Percentiles rank a stretch among this genome's conserved stretches.
phyloP scores from a whole-genome alignment of 1,284 basidiomycete species.

The Cryptococcus jaspeensis region DNA sequence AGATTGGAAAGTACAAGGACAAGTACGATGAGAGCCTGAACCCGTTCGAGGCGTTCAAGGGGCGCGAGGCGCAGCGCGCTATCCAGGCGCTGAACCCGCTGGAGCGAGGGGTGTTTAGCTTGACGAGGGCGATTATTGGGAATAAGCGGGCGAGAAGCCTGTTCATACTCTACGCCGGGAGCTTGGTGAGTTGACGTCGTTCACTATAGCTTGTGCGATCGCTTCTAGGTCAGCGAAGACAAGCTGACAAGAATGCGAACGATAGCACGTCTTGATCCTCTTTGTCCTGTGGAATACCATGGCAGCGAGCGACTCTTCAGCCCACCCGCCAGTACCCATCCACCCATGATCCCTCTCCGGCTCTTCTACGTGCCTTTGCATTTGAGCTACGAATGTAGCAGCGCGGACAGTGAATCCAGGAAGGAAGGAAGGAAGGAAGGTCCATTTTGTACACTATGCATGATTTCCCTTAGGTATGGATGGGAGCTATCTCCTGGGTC shows the following conservation, averaged over 20 bases:
- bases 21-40: constrained; percentile 96
- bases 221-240: neutral
- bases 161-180: constrained; percentile 49
- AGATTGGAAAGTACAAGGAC: constrained; percentile 82
- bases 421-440: no score
- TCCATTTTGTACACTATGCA: constrained; percentile 2
- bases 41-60: constrained; percentile 94
- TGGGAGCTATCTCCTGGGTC: no score
- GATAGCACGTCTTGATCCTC: constrained; percentile 45
- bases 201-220: neutral
- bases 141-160: constrained; percentile 71
- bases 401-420: neutral
- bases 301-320: constrained; percentile 36
- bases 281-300: constrained; percentile 47
- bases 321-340: constrained; percentile 28
- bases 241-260: neutral
- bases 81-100: constrained; percentile 88
- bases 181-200: constrained; percentile 34
- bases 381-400: neutral
- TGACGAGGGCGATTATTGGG: constrained; percentile 82
- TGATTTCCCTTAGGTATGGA: neutral
- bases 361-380: neutral
- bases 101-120: constrained; percentile 79
- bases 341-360: constrained; percentile 17
- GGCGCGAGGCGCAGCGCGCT: constrained; percentile 85